phyloP scores from a whole-genome alignment of 2,329 filamentous ascomycete species.

The Raffaelea ambrosiae region DNA sequence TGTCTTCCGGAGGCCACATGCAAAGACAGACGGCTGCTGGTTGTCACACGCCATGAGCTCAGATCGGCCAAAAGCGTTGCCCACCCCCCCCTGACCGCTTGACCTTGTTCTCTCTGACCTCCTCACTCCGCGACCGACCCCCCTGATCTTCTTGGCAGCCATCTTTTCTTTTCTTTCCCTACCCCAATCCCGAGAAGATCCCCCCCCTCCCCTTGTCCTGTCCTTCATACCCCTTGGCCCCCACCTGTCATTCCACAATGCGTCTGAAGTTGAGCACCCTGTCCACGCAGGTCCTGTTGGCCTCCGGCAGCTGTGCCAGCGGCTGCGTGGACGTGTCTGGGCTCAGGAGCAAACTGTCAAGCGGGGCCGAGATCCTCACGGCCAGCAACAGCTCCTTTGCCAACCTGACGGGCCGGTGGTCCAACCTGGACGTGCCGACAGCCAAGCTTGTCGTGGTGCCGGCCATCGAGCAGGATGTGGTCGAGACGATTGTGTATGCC shows the following conservation, averaged over 20 bases:
- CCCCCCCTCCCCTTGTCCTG: neutral
- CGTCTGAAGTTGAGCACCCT: too few species aligned
- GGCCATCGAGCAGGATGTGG: conserved; percentile 38
- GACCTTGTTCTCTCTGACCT: neutral
- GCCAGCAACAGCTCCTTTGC: conserved; percentile 31
- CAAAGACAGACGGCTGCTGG: too few species aligned
- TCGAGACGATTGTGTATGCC: conserved; percentile 38
- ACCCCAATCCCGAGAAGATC: neutral
- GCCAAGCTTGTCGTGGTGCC: conserved; percentile 39
- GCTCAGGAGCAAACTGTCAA: conserved; percentile 25
- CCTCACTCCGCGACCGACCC: neutral
- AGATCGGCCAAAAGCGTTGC: too few species aligned
- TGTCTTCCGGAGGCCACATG: too few species aligned
- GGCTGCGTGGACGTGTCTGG: conserved; percentile 14
- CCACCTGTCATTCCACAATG: neutral
- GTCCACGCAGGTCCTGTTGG: too few species aligned
- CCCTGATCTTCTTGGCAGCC: neutral
- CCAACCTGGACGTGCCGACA: conserved; percentile 30
- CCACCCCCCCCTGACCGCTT: too few species aligned
- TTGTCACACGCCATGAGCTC: too few species aligned
- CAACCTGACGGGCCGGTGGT: conserved; percentile 34
- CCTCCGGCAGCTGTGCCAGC: conserved; percentile 8
- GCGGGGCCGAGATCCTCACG: conserved; percentile 29
- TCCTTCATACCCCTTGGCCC: neutral
- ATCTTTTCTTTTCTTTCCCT: neutral